These are phyloP conservation scores for Apiospora rasikravindrae DNA, from an alignment of 2,329 filamentous ascomycete species.

Conservation along the genomic window DNA sequence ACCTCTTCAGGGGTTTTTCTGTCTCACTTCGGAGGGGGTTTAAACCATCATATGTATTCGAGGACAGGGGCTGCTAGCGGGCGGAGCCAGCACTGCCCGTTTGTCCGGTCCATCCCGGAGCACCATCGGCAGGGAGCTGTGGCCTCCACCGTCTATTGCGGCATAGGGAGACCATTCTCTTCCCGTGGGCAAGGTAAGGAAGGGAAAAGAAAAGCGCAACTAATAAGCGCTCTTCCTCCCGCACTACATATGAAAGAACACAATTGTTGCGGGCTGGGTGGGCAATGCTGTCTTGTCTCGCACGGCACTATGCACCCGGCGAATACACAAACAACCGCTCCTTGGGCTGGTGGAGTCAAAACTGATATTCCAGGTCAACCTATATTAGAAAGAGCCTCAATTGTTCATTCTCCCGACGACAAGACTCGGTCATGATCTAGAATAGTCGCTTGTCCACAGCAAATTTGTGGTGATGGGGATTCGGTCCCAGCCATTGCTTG, in stretches of 20 bases:
- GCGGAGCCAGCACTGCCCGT: constrained; percentile 16
- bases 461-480: background rate
- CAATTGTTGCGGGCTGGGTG: background rate
- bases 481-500: background rate
- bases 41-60: background rate
- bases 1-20: constrained; percentile 11
- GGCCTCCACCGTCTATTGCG: constrained; percentile 14
- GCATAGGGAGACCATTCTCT: background rate
- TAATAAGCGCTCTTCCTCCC: background rate
- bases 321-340: background rate
- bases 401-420: background rate
- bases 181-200: background rate
- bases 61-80: background rate
- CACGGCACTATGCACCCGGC: background rate
- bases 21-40: constrained; percentile 6
- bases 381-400: constrained; percentile 12
- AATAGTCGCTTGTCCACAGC: no score
- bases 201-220: background rate
- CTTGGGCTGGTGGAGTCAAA: background rate
- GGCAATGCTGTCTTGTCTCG: background rate
- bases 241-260: background rate
- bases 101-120: constrained; percentile 10
- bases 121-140: constrained; percentile 12
- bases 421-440: background rate
- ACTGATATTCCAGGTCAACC: background rate